Conservation (phyloP, 176 grass and related monocot genomes). For the Olyra latifolia region DNA sequence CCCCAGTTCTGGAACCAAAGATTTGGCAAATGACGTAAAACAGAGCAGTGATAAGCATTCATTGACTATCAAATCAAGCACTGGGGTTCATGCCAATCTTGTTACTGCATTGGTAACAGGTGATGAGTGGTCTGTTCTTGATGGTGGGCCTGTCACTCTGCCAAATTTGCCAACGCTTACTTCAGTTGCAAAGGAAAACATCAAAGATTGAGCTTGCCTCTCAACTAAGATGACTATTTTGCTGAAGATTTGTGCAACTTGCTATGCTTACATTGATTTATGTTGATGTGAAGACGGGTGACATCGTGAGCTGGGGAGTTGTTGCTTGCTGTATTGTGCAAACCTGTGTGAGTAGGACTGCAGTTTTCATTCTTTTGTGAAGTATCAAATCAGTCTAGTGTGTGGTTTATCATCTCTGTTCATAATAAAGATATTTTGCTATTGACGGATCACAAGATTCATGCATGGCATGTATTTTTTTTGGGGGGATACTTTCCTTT, state of each 20-base stretch:
- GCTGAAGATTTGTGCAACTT: slow-evolving; percentile 25
- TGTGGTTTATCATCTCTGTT: slow-evolving; percentile 42
- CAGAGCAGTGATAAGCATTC: slow-evolving; percentile 34
- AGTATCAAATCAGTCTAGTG: slow-evolving; percentile 46
- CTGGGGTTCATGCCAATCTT: slow-evolving; percentile 32
- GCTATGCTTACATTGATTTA: slow-evolving; percentile 13
- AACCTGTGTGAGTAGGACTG: slow-evolving; percentile 12
- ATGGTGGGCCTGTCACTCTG: slow-evolving; percentile 15
- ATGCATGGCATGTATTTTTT: slow-evolving; percentile 5
- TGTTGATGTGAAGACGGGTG: slow-evolving; percentile 28
- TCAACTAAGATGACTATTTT: slow-evolving; percentile 4
- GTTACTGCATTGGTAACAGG: slow-evolving; percentile 22
- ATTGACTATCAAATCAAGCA: slow-evolving; percentile 35
- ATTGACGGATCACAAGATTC: slow-evolving; percentile 17
- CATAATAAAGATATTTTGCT: slow-evolving; percentile 6
- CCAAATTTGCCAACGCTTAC: slow-evolving; percentile 21
- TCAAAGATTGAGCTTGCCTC: slow-evolving; percentile 20
- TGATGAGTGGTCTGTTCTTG: slow-evolving; percentile 37
- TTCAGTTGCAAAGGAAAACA: slow-evolving; percentile 18
- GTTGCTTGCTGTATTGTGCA: slow-evolving; percentile 25
- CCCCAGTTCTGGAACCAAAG: slow-evolving; percentile 19
- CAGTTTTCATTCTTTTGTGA: slow-evolving; percentile 44
- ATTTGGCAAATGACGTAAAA: slow-evolving; percentile 19
- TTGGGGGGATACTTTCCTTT: slow-evolving; percentile 12
- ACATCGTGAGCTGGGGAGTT: slow-evolving; percentile 16